These are phyloP conservation scores for Cairneyella variabilis DNA, from an alignment of 495 filamentous ascomycete species.

Conservation along the genomic window DNA sequence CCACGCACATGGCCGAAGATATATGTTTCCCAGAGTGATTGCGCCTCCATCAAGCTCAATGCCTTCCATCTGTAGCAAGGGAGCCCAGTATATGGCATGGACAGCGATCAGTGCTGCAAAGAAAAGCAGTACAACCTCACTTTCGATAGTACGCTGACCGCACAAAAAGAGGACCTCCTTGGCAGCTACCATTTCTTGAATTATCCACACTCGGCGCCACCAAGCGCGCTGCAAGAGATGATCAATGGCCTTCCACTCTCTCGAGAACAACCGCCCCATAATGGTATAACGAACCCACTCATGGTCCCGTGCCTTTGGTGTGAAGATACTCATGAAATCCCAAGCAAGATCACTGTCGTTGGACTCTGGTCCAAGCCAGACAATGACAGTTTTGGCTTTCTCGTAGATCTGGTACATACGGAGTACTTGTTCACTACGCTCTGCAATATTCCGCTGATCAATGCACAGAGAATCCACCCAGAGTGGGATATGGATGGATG, in stretches of 20 bases:
- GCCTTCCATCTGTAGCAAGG: too few relatives aligned
- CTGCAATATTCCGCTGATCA: constrained; percentile 11
- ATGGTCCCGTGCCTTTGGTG: not conserved
- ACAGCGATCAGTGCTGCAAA: too few relatives aligned
- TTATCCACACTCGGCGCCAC: constrained; percentile 18
- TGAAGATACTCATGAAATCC: not conserved
- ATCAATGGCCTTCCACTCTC: constrained; percentile 15
- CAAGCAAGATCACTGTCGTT: not conserved
- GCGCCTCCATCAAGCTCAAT: too few relatives aligned
- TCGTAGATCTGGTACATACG: constrained; percentile 17
- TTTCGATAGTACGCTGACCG: too few relatives aligned
- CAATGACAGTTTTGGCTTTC: constrained; percentile 2
- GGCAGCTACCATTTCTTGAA: constrained; percentile 19
- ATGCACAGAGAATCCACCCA: constrained; percentile 22
- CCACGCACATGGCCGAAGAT: too few relatives aligned
- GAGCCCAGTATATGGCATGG: too few relatives aligned
- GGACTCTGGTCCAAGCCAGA: constrained; percentile 10
- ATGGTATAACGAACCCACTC: too few relatives aligned
- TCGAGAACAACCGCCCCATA: too few relatives aligned
- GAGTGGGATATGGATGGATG: too few relatives aligned
- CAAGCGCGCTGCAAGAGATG: constrained; percentile 11
- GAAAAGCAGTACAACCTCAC: too few relatives aligned
- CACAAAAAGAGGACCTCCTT: constrained; percentile 6
- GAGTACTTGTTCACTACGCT: constrained; percentile 8
- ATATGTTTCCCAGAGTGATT: too few relatives aligned